phyloP scores from a whole-genome alignment of 164 flowering plant species.

The Stephania japonica region DNA sequence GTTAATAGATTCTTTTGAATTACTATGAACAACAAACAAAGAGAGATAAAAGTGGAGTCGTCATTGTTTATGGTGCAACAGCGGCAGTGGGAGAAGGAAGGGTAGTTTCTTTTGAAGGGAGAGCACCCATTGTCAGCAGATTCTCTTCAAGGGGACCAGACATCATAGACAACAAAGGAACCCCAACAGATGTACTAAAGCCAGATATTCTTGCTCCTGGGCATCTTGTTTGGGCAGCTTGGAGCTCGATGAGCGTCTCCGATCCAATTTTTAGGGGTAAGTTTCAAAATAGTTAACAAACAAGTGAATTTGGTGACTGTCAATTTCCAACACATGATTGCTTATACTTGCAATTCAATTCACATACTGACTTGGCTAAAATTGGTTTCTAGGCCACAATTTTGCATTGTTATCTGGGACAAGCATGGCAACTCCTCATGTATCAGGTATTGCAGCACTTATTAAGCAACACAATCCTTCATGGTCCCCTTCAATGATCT shows the following conservation, averaged over 20 bases:
- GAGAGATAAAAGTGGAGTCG: constrained; percentile 37
- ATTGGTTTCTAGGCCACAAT: constrained; percentile 37
- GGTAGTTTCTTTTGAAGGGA: constrained; percentile 43
- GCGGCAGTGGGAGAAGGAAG: constrained; percentile 81
- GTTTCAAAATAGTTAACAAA: too few species aligned
- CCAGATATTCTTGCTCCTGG: constrained; percentile 95
- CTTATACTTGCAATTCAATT: not conserved
- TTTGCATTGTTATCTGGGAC: constrained; percentile 86
- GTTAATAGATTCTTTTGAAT: constrained; percentile 34
- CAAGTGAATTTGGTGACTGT: too few species aligned
- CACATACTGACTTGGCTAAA: not conserved
- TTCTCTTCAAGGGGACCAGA: constrained; percentile 95
- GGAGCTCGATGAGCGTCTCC: constrained; percentile 74
- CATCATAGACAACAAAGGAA: constrained; percentile 39
- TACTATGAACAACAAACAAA: constrained; percentile 59
- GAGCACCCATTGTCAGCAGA: constrained; percentile 77
- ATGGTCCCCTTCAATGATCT: constrained; percentile 91
- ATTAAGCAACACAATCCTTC: constrained; percentile 69
- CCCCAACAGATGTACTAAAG: constrained; percentile 64
- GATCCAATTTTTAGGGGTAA: constrained; percentile 63
- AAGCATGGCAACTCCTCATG: constrained; percentile 95
- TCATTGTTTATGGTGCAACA: constrained; percentile 34
- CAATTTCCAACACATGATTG: too few species aligned
- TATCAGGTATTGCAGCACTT: constrained; percentile 82
- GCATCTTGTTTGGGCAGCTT: constrained; percentile 87